Conservation (phyloP, 129 eudicot species). For the Ambrosia artemisiifolia region DNA sequence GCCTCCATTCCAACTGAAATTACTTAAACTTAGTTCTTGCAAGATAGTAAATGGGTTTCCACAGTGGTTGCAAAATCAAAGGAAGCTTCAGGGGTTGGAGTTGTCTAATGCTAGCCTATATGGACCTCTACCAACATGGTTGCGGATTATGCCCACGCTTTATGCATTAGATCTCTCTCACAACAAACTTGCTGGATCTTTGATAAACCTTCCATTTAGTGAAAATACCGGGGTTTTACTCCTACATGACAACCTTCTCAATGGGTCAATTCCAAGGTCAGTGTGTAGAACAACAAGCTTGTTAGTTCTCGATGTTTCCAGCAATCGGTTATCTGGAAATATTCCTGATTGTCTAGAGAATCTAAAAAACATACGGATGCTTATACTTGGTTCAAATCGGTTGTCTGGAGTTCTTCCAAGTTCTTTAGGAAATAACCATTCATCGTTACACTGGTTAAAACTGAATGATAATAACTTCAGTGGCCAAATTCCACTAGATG, state of each 20-base stretch:
- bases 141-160: neutral
- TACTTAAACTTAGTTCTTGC: too few species aligned
- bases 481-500: neutral
- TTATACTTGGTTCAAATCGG: too few species aligned
- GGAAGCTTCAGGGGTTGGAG: neutral
- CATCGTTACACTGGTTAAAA: too few species aligned
- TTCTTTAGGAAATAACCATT: too few species aligned
- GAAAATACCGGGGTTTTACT: neutral
- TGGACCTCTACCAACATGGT: neutral
- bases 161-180: conserved; percentile 7
- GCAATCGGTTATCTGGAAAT: too few species aligned
- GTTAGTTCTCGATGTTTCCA: too few species aligned
- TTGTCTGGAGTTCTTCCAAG: too few species aligned
- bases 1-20: too few species aligned
- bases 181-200: conserved; percentile 9
- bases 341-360: too few species aligned
- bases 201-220: neutral
- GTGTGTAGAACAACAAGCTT: too few species aligned
- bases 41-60: conserved; percentile 5
- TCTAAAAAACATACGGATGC: too few species aligned
- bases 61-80: conserved; percentile 26
- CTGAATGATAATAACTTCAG: too few species aligned
- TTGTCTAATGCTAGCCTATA: neutral
- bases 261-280: neutral
- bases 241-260: conserved; percentile 8